Conservation (phyloP, 352 stramenopile species). For the Phytophthora multivora region DNA sequence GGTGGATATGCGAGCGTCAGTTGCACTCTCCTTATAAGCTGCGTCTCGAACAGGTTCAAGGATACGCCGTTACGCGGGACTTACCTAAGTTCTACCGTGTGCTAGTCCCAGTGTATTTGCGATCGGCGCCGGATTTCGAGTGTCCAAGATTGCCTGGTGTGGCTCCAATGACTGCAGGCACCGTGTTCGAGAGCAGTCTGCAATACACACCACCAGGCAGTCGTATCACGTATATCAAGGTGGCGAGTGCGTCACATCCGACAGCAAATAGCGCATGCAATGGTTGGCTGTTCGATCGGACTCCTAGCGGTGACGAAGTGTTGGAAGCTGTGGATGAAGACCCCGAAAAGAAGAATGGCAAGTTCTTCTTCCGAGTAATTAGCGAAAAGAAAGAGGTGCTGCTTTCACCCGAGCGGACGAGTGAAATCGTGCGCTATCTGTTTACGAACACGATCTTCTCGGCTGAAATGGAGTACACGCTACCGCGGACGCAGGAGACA, state of each 20-base stretch:
- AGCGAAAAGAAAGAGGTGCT: constrained; percentile 75
- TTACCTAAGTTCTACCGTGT: constrained; percentile 81
- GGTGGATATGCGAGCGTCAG: constrained; percentile 79
- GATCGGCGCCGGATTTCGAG: constrained; percentile 78
- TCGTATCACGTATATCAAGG: constrained; percentile 82
- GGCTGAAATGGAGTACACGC: constrained; percentile 82
- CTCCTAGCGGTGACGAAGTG: constrained; percentile 65
- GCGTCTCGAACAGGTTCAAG: constrained; percentile 73
- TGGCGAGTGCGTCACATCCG: constrained; percentile 55
- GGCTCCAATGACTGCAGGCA: constrained; percentile 61
- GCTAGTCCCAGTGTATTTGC: constrained; percentile 65
- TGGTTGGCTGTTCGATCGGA: constrained; percentile 78
- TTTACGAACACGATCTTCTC: constrained; percentile 75
- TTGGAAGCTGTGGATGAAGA: constrained; percentile 75
- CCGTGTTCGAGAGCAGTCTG: constrained; percentile 80
- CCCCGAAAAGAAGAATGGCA: constrained; percentile 79
- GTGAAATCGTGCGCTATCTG: constrained; percentile 66
- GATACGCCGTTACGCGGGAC: constrained; percentile 69
- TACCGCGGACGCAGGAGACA: constrained; percentile 71
- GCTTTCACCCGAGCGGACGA: constrained; percentile 70
- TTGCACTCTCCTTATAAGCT: constrained; percentile 50
- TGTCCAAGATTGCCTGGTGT: constrained; percentile 72
- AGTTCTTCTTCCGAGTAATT: constrained; percentile 83
- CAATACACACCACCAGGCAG: constrained; percentile 81
- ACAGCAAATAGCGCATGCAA: constrained; percentile 42